phyloP scores from a whole-genome alignment of 2,329 filamentous ascomycete genomes.

The Furcasterigmium sp. region DNA sequence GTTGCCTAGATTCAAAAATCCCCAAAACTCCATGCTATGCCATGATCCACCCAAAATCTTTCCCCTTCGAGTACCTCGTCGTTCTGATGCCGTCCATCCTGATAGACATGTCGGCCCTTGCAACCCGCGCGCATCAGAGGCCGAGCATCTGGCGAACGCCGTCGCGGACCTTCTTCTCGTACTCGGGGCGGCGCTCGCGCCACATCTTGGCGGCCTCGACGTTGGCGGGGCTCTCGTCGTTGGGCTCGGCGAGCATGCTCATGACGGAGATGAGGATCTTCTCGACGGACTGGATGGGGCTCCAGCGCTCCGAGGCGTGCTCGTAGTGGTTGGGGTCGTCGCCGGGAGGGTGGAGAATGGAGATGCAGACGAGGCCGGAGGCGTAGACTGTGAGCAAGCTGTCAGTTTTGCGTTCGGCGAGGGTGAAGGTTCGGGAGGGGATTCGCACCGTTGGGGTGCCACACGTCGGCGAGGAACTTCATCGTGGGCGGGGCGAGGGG shows the following conservation, averaged over 20 bases:
- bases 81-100: conserved; percentile 27
- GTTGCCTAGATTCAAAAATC: neutral
- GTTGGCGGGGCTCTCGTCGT: conserved; percentile 94
- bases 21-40: conserved; percentile 18
- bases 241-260: conserved; percentile 96
- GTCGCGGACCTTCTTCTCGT: conserved; percentile 79
- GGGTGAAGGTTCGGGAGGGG: neutral
- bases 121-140: no score
- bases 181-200: conserved; percentile 77
- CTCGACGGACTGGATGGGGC: conserved; percentile 93
- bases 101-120: no score
- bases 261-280: conserved; percentile 97
- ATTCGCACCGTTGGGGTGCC: conserved; percentile 84
- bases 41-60: conserved; percentile 1
- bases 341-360: conserved; percentile 93
- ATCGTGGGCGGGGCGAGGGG: conserved; percentile 94
- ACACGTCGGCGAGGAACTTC: conserved; percentile 91
- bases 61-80: neutral
- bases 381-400: conserved; percentile 65
- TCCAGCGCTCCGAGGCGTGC: conserved; percentile 92
- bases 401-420: no score
- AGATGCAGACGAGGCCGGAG: conserved; percentile 91
- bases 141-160: conserved; percentile 77
- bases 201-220: conserved; percentile 96
- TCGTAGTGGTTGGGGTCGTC: conserved; percentile 99